Conservation (phyloP, 768 basidiomycete genomes). For the Chalciporus piperatus region DNA sequence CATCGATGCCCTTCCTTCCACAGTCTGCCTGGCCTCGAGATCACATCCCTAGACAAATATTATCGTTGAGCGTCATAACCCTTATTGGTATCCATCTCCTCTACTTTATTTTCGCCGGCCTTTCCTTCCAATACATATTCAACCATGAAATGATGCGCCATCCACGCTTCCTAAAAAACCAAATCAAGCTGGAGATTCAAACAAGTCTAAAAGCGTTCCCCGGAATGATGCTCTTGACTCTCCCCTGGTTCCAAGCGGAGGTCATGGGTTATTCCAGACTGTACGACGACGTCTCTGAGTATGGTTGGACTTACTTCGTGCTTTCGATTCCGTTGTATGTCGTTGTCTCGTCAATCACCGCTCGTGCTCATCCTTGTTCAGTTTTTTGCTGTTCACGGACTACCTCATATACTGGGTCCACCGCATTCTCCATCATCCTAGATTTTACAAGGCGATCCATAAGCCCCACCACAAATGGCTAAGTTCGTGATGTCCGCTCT, state of each 20-base stretch:
- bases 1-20: conserved; percentile 35
- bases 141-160: conserved; percentile 95
- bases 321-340: conserved; percentile 69
- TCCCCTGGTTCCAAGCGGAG: conserved; percentile 94
- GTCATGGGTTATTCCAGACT: conserved; percentile 80
- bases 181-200: conserved; percentile 78
- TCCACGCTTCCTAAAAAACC: conserved; percentile 89
- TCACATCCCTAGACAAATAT: conserved; percentile 71
- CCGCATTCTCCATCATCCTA: conserved; percentile 79
- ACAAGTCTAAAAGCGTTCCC: conserved; percentile 77
- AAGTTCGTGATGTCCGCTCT: conserved; percentile 46
- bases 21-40: conserved; percentile 84
- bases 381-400: conserved; percentile 87
- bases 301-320: conserved; percentile 71
- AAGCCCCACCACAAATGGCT: conserved; percentile 99
- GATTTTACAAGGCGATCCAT: conserved; percentile 86
- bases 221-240: conserved; percentile 73
- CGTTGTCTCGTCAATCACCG: background rate
- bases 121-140: conserved; percentile 86
- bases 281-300: conserved; percentile 76
- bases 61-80: conserved; percentile 72
- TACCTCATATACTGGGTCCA: conserved; percentile 98
- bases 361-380: conserved; percentile 21
- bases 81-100: conserved; percentile 78
- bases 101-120: conserved; percentile 85